Conservation (phyloP, 1,284 basidiomycete species). For the Leccinum holopus region DNA sequence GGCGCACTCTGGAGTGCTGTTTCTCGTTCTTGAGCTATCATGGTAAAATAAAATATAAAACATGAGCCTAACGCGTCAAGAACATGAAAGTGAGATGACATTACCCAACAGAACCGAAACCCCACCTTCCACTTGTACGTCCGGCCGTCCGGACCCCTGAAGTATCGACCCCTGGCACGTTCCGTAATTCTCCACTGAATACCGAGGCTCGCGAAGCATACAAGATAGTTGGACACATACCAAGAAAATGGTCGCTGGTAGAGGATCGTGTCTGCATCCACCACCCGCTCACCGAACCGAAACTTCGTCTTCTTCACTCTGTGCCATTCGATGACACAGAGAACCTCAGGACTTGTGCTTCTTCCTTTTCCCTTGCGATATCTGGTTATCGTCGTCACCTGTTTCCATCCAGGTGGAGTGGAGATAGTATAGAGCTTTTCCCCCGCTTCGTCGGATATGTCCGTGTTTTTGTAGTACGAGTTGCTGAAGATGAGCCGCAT, state of each 20-base stretch:
- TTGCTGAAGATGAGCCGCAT: constrained; percentile 22
- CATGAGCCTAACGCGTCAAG: background rate
- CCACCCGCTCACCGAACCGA: constrained; percentile 12
- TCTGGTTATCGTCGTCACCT: constrained; percentile 21
- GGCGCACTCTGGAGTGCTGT: constrained; percentile 13
- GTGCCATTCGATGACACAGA: constrained; percentile 27
- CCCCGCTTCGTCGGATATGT: constrained; percentile 15
- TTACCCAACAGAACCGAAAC: constrained; percentile 22
- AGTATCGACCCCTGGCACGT: constrained; percentile 21
- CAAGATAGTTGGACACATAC: constrained; percentile 6
- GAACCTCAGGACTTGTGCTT: background rate
- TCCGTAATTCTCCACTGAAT: background rate
- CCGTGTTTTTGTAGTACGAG: constrained; percentile 20
- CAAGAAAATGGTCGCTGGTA: constrained; percentile 18
- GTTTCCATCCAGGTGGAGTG: constrained; percentile 19
- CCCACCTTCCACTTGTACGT: constrained; percentile 30
- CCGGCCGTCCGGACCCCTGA: constrained; percentile 23
- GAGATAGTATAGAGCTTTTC: constrained; percentile 20
- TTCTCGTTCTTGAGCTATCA: constrained; percentile 22
- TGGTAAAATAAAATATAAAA: background rate
- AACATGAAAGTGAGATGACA: background rate
- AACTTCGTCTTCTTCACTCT: constrained; percentile 14
- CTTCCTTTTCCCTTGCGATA: constrained; percentile 6
- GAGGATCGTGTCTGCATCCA: constrained; percentile 13
- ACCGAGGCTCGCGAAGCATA: background rate